Percentiles rank a stretch among this genome's conserved stretches.
Evolutionary conservation across 768 basidiomycete species (phyloP).

Genomic region (Trichaptum fuscoviolaceum): DNA sequence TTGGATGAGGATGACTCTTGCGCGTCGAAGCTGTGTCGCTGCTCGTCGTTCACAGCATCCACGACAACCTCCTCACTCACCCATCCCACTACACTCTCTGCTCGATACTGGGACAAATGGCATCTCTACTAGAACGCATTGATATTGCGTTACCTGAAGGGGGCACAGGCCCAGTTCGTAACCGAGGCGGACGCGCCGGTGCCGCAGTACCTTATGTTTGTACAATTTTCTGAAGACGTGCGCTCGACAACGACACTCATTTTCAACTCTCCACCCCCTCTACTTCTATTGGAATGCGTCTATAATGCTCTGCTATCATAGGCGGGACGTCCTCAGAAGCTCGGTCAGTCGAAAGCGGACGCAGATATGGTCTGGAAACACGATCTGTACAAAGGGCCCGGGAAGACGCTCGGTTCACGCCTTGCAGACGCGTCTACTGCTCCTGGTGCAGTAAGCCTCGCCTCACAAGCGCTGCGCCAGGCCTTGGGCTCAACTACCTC

Average conservation of each 20-base stretch:
- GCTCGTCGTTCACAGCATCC: neutral
- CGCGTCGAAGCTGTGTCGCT: neutral
- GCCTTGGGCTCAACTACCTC: constrained; percentile 32
- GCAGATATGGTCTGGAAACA: constrained; percentile 65
- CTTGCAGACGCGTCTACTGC: constrained; percentile 36
- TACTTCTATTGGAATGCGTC: neutral
- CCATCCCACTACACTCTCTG: neutral
- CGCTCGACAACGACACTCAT: constrained; percentile 12
- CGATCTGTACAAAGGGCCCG: constrained; percentile 57
- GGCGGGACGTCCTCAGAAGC: constrained; percentile 44
- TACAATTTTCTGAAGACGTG: constrained; percentile 24
- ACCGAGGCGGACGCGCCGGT: constrained; percentile 22
- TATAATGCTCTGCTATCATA: constrained; percentile 21
- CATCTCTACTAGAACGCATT: constrained; percentile 41
- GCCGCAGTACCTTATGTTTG: constrained; percentile 7
- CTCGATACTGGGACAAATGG: constrained; percentile 7
- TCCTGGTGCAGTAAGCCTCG: constrained; percentile 34
- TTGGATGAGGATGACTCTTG: neutral
- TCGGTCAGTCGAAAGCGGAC: constrained; percentile 55
- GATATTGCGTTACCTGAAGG: constrained; percentile 29
- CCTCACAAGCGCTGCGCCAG: constrained; percentile 60
- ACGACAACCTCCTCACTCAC: neutral
- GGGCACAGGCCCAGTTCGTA: constrained; percentile 42
- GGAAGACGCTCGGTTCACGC: constrained; percentile 46
- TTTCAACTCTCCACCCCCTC: neutral